Evolutionary conservation across 257 asterid species (phyloP).

Genomic region (Gentiana straminea): DNA sequence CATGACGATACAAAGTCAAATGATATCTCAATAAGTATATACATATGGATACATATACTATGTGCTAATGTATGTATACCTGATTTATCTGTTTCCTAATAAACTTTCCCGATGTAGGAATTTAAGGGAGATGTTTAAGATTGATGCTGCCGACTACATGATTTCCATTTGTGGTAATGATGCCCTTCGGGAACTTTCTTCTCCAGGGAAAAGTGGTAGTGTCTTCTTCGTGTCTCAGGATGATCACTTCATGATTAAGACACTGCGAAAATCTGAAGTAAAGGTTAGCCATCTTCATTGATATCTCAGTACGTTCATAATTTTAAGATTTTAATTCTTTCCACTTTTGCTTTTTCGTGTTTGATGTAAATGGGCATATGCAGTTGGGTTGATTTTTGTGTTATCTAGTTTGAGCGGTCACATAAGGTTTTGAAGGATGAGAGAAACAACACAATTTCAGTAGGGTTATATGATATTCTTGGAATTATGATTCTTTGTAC

Average conservation of each 20-base stretch:
- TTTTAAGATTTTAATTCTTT: not conserved
- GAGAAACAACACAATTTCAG: too few relatives aligned
- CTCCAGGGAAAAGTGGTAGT: slow-evolving; percentile 98
- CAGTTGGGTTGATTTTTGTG: too few relatives aligned
- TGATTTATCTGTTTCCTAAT: slow-evolving; percentile 7
- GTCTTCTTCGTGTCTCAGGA: slow-evolving; percentile 91
- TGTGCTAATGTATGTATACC: slow-evolving; percentile 1
- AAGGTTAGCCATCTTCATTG: slow-evolving; percentile 38
- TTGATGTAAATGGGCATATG: too few relatives aligned
- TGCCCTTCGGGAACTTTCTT: slow-evolving; percentile 88
- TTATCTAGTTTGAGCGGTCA: too few relatives aligned
- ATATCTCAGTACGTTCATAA: too few relatives aligned
- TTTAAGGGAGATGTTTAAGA: slow-evolving; percentile 86
- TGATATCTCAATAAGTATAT: not conserved
- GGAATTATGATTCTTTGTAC: too few relatives aligned
- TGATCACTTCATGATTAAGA: slow-evolving; percentile 92
- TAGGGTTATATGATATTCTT: too few relatives aligned
- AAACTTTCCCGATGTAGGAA: slow-evolving; percentile 34
- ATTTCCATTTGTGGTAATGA: slow-evolving; percentile 95
- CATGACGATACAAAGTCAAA: not conserved
- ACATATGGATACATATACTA: not conserved
- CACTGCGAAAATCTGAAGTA: slow-evolving; percentile 88
- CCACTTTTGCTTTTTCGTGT: not conserved
- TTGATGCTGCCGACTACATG: slow-evolving; percentile 96
- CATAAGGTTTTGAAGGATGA: too few relatives aligned